Evolutionary conservation across 768 basidiomycete genomes (phyloP).

Genomic region (Leccinum rimulosum): DNA sequence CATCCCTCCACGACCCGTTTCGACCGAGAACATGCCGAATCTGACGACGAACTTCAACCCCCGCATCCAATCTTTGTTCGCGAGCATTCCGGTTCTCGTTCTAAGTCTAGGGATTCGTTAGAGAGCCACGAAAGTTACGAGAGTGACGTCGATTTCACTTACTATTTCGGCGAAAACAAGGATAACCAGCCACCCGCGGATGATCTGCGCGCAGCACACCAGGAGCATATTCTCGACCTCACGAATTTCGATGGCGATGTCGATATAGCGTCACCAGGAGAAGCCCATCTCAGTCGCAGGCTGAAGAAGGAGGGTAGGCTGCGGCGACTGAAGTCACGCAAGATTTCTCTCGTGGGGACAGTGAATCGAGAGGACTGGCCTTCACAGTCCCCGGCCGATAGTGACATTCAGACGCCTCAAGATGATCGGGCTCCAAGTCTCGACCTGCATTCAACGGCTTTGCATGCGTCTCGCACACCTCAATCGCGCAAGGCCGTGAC

Average conservation of each 20-base stretch:
- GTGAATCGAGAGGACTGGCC: conserved; percentile 12
- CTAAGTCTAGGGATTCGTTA: conserved; percentile 25
- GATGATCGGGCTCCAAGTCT: background rate
- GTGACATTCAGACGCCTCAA: background rate
- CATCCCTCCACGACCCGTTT: conserved; percentile 4
- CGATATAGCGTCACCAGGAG: conserved; percentile 55
- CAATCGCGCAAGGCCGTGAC: conserved; percentile 1
- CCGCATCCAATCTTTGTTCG: conserved; percentile 34
- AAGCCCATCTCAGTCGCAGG: conserved; percentile 47
- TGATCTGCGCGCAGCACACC: conserved; percentile 38
- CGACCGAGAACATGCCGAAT: background rate
- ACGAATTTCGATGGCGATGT: conserved; percentile 81
- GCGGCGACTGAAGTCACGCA: conserved; percentile 48
- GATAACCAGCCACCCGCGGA: conserved; percentile 29
- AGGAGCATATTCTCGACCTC: conserved; percentile 57
- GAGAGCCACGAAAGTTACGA: conserved; percentile 32
- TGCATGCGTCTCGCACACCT: background rate
- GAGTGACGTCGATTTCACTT: conserved; percentile 41
- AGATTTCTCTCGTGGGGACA: conserved; percentile 12
- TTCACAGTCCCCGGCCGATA: background rate
- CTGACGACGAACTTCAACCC: conserved; percentile 31
- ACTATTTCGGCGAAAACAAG: conserved; percentile 38
- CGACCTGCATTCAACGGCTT: background rate
- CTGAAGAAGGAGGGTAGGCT: conserved; percentile 62
- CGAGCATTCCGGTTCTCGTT: conserved; percentile 5